Evolutionary conservation across 2,329 filamentous ascomycete species (phyloP).

Genomic region (Phialocephala sp.): DNA sequence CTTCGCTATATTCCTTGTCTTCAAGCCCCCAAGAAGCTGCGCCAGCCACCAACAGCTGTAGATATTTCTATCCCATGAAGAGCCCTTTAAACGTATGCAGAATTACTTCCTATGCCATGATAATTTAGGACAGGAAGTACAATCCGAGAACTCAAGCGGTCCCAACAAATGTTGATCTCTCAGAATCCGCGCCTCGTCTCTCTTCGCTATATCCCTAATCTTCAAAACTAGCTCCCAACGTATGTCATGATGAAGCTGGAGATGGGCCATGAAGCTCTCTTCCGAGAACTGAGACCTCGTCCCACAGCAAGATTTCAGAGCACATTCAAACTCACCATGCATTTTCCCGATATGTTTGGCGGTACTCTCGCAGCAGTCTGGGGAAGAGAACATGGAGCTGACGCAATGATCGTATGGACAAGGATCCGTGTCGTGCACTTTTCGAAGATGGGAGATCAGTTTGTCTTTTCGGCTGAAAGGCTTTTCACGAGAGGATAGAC

Average conservation of each 20-base stretch:
- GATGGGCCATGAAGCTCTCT: background rate
- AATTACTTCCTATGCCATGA: background rate
- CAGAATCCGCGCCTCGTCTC: background rate
- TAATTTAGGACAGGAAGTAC: background rate
- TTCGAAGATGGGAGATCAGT: background rate
- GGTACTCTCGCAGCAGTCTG: background rate
- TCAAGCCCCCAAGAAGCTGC: no score
- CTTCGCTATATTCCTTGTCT: no score
- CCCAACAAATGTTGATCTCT: background rate
- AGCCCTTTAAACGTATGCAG: background rate
- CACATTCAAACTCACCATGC: conserved; percentile 6
- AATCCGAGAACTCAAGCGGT: background rate
- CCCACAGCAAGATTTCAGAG: background rate
- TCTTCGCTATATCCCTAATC: background rate
- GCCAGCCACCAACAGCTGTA: no score
- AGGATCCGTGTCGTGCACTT: background rate
- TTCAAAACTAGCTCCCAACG: background rate
- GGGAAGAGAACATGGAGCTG: background rate
- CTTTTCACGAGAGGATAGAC: background rate
- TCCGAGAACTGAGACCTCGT: conserved; percentile 5
- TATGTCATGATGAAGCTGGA: background rate
- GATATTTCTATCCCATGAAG: background rate
- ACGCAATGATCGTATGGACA: background rate
- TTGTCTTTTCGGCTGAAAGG: conserved; percentile 7
- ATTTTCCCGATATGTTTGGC: conserved; percentile 6